These are phyloP conservation scores for Scutellaria baicalensis DNA, from an alignment of 257 asterid species.

Conservation along the genomic window DNA sequence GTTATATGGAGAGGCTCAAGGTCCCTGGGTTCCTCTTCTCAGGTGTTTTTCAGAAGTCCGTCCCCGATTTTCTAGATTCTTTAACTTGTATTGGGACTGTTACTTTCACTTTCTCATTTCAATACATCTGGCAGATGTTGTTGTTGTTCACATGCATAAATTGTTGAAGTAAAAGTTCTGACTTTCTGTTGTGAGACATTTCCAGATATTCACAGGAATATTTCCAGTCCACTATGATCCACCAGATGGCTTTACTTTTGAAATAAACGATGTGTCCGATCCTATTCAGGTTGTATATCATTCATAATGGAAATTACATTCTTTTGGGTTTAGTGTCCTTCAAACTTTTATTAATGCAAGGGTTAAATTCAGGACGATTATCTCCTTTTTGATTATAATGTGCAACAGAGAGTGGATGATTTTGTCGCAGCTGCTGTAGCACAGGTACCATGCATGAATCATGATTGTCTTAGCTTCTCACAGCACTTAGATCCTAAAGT, in stretches of 20 bases:
- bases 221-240: conserved; percentile 67
- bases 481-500: background rate
- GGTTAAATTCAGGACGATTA: conserved; percentile 51
- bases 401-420: conserved; percentile 66
- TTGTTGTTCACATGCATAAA: background rate
- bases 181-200: conserved; percentile 18
- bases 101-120: background rate
- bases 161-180: conserved; percentile 1
- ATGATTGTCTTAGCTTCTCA: conserved; percentile 5
- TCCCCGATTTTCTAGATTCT: background rate
- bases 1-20: conserved; percentile 75
- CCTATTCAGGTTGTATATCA: conserved; percentile 57
- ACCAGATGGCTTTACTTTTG: conserved; percentile 73
- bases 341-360: conserved; percentile 11
- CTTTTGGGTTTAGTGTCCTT: conserved; percentile 12
- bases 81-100: conserved; percentile 6
- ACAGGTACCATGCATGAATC: conserved; percentile 39
- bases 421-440: conserved; percentile 69
- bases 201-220: conserved; percentile 73
- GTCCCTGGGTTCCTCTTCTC: conserved; percentile 70
- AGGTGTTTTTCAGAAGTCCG: conserved; percentile 33
- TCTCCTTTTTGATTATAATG: conserved; percentile 68
- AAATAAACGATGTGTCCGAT: conserved; percentile 60
- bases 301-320: background rate
- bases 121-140: background rate